Base-by-base conservation (phyloP, 2,329 filamentous ascomycete species). In the Fusarium abutilonis region DNA sequence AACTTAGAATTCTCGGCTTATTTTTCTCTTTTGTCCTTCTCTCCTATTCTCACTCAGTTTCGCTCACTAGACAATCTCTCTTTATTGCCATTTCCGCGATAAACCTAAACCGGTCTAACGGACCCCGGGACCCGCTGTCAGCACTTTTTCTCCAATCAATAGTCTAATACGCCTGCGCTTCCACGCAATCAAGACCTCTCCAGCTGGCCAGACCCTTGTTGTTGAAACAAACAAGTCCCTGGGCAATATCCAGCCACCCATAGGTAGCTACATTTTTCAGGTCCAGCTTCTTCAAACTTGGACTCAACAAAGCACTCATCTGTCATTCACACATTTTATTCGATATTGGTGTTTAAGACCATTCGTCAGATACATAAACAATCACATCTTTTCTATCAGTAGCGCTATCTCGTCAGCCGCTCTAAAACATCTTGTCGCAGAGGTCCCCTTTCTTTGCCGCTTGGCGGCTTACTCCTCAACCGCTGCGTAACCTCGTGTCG, bases 401-500 rank as follows among this genome's bases (percentile, higher is more conserved):
- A 38, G 58, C 46, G 28, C 39, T 45, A 39, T 53, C 48, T 53
- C 23, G 21, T 23, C 29, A 28, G 46, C 23, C 21, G 31, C 40
- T 47, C 63, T 53, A 62, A 60, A 66, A 66, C 59, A 31, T 42
- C 31, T 46, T 40, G 55, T 56, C 15, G 55, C 42, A 42, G 47
- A 36, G 39, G 57, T 66, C 59, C 56, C 60, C 59, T 66, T 64
- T 66, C 54, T 52, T 64, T 64, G 63, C 63, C 63, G 63, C 63
- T 34, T 49, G 32, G 55, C 63, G 63, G 63, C 63, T 60, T 50
- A 48, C 51, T 50, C 39, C 41, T 49, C 40, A 26, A 52, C 42
- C 41, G 43, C 52, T 51, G 38, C 53, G 19, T 34, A 53, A 53
- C 46, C 43, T 59, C 39, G 41, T 64, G 31, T 34, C 44, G 41